A percentile compares a stretch with the other conserved stretches of the same genome.
These are phyloP conservation scores for Candida ficus DNA, from an alignment of 805 yeast genomes.

Conservation along the genomic window DNA sequence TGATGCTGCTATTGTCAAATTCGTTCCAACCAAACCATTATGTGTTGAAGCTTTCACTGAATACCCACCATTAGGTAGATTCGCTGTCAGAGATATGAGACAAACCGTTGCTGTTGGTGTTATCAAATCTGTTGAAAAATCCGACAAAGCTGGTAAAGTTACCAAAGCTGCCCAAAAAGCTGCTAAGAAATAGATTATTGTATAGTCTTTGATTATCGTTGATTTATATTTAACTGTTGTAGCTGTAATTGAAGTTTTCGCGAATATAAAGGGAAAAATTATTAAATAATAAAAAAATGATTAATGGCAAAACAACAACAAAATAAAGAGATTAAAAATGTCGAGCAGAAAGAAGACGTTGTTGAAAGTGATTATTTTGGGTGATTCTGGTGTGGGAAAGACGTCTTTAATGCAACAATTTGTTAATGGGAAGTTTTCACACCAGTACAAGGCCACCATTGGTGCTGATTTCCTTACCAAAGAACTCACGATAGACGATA, in stretches of 20 bases:
- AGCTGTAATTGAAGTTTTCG: too few species aligned
- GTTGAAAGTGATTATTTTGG: conserved; percentile 83
- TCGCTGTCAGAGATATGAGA: conserved; percentile 99
- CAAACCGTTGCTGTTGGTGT: conserved; percentile 99
- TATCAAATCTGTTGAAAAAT: conserved; percentile 90
- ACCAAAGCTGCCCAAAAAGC: conserved; percentile 80
- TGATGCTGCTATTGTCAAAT: conserved; percentile 91
- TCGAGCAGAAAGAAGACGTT: conserved; percentile 62
- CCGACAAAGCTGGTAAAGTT: conserved; percentile 85
- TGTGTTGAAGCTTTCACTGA: conserved; percentile 94
- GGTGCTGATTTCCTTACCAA: conserved; percentile 97
- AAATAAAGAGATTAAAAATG: conserved; percentile 15
- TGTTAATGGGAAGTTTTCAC: conserved; percentile 89
- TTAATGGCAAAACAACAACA: neutral
- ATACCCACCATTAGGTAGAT: conserved; percentile 98
- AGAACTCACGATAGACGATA: conserved; percentile 79
- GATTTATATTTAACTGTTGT: neutral
- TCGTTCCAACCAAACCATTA: conserved; percentile 88
- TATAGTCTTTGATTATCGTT: neutral
- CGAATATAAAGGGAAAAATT: too few species aligned
- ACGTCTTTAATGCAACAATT: conserved; percentile 96
- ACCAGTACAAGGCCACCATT: conserved; percentile 95
- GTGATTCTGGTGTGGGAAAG: conserved; percentile 97
- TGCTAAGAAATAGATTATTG: conserved; percentile 22
- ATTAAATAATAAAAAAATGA: too few species aligned